Base-by-base conservation (phyloP, 2,329 filamentous ascomycete species). In the Falciphora oryzae region DNA sequence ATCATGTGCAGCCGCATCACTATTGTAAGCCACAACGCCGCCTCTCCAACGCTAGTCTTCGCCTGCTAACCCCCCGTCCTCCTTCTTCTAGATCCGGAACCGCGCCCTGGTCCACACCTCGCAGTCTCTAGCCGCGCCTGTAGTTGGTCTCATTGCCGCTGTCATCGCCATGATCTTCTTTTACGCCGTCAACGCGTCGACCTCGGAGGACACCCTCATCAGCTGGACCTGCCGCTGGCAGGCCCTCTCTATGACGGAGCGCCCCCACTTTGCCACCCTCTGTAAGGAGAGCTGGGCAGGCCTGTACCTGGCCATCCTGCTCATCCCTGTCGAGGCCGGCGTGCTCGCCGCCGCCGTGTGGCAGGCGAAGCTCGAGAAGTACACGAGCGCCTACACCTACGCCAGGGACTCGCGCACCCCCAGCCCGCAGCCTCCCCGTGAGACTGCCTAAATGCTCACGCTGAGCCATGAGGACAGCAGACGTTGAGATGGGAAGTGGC, bases 221-320 rank as follows among this genome's bases (percentile, higher is more conserved):
- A 86, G 83, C 73, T 89, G 86, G 86, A 83, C 80, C 57, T 89
- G 86, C 73, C 83, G 84, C 67, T 89, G 86, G 85, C 74, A 75
- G 11, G 70, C 76, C 28, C 75, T 87, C n/a, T 73, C 75, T 66
- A 86, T 88, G 83, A 69, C 70, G 22, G 71, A 75, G 50, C 74
- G 80, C 67, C 85, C 86, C 35, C 77, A 84, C 70, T 89, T 86
- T 70, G 79, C 78, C 22, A 80, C 79, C 0, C 74, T 89, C 62
- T 89, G 86, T 74, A 78, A 74, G 66, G 80, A 88, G 74, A 85
- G 80, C 74, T 78, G 79, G 70, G 81, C 80, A 5, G 81, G 79
- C 2, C 73, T 87, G 32, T 83, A 82, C 68, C 75, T 89, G 59
- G 78, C 81, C 29, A 77, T 86, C 65, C 72, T 86, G 68, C 77